Base-by-base conservation (phyloP, 306 rosid species). In the Geum urbanum region DNA sequence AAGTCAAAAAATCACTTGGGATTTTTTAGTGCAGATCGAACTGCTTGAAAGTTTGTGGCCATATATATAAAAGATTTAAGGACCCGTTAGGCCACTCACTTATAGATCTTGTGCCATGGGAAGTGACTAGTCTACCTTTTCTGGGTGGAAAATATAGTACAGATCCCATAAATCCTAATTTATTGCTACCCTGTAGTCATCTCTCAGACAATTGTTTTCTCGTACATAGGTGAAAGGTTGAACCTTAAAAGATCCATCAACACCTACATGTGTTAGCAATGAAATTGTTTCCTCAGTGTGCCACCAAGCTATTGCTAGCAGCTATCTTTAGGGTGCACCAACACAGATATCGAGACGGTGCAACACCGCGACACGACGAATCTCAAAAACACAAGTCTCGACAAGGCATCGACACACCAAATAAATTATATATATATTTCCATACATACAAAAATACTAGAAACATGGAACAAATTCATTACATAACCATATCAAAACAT, bases 81-180 rank as follows among this genome's bases (percentile, higher is more conserved):
- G 84, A 76, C 82, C 87, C 90, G 79, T 72, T 71, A 63, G 63
- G 70, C 81, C 91, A 92, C 96, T 59, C 45, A 59, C 45, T 37
- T 37, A 14, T 87, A 79, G 20, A 47, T 48, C 74, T 72, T 70
- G 66, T 54, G 84, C 71, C 66, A 74, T 74, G 76, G 64, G 76
- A 76, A 65, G 73, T 44, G 78, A 37, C 55, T 76, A 64, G 82
- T 76, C 79, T 72, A 76, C 82, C 53, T 60, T 74, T 75, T 52
- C 53, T 79, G 71, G 84, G 80, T 84, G 88, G 85, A 71, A 14
- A 72, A 67, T 46, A 74, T 73, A 73, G 85, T 67, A 73, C 57
- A 73, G 77, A 84, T 73, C 88, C 88, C 88, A 76, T 80, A 5
- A 12, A 60, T 15, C 46, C 16, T 37, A 52, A n/a, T n/a, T n/a